Evolutionary conservation across 2,329 filamentous ascomycete genomes (phyloP).

Genomic region (Pyricularia grisea): DNA sequence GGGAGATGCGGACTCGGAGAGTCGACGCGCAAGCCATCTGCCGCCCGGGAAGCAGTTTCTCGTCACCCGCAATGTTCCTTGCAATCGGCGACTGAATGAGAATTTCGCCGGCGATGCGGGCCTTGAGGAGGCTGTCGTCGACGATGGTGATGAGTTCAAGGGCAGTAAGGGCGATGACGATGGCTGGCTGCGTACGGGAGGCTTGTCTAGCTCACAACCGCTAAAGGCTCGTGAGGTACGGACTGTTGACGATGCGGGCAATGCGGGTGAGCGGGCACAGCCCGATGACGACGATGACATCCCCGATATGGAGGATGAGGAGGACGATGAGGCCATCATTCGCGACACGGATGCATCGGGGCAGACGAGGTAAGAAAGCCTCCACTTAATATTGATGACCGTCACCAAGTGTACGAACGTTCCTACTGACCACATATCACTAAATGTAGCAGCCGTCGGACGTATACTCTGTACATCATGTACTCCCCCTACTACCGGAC

Average conservation of each 20-base stretch:
- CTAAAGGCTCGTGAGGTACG: conserved; percentile 71
- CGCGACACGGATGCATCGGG: conserved; percentile 51
- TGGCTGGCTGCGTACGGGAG: conserved; percentile 86
- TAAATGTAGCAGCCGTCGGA: conserved; percentile 64
- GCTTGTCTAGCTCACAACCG: conserved; percentile 64
- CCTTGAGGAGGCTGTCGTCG: conserved; percentile 76
- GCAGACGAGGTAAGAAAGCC: conserved; percentile 36
- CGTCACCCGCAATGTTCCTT: conserved; percentile 89
- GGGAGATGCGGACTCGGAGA: conserved; percentile 76
- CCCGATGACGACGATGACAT: conserved; percentile 74
- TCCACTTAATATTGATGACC: not conserved
- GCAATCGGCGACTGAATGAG: conserved; percentile 81
- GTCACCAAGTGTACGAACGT: no score
- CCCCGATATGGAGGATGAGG: conserved; percentile 96
- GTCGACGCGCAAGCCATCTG: conserved; percentile 70
- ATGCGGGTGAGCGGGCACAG: conserved; percentile 66
- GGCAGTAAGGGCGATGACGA: conserved; percentile 51
- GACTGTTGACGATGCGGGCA: conserved; percentile 82
- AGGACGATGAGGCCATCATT: conserved; percentile 95
- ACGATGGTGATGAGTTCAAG: conserved; percentile 61
- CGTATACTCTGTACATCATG: conserved; percentile 98
- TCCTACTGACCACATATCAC: not conserved
- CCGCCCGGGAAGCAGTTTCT: conserved; percentile 90
- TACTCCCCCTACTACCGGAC: conserved; percentile 97
- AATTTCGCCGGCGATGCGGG: conserved; percentile 86